These are phyloP conservation scores for Pseudogymnoascus sp. DNA, from an alignment of 2,329 filamentous ascomycete genomes.

Conservation along the genomic window DNA sequence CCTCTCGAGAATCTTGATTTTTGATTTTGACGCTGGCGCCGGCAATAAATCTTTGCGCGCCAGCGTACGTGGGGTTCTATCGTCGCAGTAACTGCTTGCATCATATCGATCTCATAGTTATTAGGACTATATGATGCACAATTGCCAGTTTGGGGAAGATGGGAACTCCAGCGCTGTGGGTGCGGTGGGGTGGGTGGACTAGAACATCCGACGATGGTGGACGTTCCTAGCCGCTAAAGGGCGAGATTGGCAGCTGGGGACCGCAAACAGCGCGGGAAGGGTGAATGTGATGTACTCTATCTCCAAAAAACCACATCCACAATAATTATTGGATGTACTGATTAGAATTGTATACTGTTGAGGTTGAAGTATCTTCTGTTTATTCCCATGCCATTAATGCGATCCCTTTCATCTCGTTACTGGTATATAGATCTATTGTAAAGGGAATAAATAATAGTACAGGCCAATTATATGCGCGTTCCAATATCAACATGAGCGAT, in stretches of 20 bases:
- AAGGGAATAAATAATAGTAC: background rate
- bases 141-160: background rate
- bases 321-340: too few relatives aligned
- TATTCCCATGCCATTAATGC: background rate
- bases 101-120: constrained; percentile 3
- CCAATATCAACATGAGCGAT: background rate
- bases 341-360: too few relatives aligned
- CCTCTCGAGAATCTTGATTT: background rate
- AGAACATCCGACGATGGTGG: background rate
- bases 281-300: background rate
- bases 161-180: background rate
- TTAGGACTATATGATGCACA: background rate
- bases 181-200: background rate
- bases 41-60: background rate
- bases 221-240: background rate
- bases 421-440: background rate
- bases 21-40: background rate
- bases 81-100: background rate
- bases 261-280: constrained; percentile 1
- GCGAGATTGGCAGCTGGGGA: background rate
- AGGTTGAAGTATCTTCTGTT: background rate
- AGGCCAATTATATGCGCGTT: background rate
- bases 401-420: background rate
- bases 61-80: background rate
- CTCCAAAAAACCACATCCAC: background rate